Percentiles rank a stretch among this genome's conserved stretches.
Evolutionary conservation across 345 rosid genomes (phyloP).

Genomic region (Ceriops tagal): DNA sequence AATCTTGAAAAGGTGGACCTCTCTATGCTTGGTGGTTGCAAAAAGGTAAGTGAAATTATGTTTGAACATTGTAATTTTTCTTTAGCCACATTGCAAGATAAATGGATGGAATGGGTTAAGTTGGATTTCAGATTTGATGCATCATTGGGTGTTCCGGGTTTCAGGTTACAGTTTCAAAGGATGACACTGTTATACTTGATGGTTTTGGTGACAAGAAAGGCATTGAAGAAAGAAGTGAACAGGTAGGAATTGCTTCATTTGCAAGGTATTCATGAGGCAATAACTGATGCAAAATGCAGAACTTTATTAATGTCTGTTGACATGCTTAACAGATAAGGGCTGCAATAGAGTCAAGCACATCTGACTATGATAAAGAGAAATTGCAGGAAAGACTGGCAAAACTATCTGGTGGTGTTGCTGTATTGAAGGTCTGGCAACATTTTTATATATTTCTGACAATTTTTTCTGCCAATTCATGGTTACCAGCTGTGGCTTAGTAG

Average conservation of each 20-base stretch:
- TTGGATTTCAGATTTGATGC: neutral
- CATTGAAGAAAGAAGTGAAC: constrained; percentile 86
- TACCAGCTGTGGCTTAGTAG: neutral
- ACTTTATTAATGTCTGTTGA: neutral
- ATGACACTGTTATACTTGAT: constrained; percentile 83
- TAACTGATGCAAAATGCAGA: neutral
- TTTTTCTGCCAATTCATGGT: neutral
- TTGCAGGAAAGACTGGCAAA: constrained; percentile 93
- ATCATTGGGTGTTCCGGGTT: constrained; percentile 8
- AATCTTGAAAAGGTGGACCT: constrained; percentile 85
- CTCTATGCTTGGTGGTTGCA: constrained; percentile 87
- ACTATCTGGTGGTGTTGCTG: constrained; percentile 97
- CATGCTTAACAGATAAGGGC: constrained; percentile 55
- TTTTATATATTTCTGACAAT: neutral
- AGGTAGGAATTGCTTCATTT: constrained; percentile 40
- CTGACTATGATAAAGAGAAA: constrained; percentile 93
- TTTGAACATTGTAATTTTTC: neutral
- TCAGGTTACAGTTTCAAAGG: constrained; percentile 81
- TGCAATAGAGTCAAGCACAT: constrained; percentile 66
- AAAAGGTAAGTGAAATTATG: constrained; percentile 47
- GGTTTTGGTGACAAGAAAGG: constrained; percentile 93
- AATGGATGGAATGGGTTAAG: neutral
- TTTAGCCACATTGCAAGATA: neutral
- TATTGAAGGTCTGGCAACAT: constrained; percentile 58
- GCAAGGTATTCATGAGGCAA: too few species aligned